phyloP scores from a whole-genome alignment of 2,329 filamentous ascomycete genomes.

The Talaromyces sp. region DNA sequence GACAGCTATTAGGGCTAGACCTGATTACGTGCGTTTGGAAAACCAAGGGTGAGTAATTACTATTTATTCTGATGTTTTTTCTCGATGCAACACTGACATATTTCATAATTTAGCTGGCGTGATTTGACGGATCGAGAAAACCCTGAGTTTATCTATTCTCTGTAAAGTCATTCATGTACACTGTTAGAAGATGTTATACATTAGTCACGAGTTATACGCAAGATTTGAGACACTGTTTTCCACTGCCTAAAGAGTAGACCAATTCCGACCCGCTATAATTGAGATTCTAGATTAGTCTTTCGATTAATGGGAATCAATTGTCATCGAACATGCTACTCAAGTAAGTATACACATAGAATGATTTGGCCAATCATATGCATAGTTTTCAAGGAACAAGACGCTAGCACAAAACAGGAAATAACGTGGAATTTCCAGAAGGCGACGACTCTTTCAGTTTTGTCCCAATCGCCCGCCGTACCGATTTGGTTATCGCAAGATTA shows the following conservation, averaged over 20 bases:
- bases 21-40: slow-evolving; percentile 54
- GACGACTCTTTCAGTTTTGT: neutral
- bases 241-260: neutral
- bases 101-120: neutral
- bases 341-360: too few relatives aligned
- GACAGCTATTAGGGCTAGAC: slow-evolving; percentile 43
- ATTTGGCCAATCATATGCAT: neutral
- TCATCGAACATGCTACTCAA: neutral
- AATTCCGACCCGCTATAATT: too few relatives aligned
- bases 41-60: slow-evolving; percentile 52
- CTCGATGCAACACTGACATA: neutral
- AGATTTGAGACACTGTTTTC: neutral
- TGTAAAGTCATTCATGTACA: neutral
- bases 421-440: neutral
- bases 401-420: neutral
- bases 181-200: neutral
- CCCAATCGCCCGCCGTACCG: neutral
- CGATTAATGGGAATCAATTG: neutral
- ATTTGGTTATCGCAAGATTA: neutral
- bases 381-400: neutral
- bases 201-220: neutral
- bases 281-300: too few relatives aligned
- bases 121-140: slow-evolving; percentile 5
- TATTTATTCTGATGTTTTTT: neutral
- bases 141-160: slow-evolving; percentile 1